phyloP scores from a whole-genome alignment of 2,329 filamentous ascomycete genomes.

The Arachnopeziza araneosa region DNA sequence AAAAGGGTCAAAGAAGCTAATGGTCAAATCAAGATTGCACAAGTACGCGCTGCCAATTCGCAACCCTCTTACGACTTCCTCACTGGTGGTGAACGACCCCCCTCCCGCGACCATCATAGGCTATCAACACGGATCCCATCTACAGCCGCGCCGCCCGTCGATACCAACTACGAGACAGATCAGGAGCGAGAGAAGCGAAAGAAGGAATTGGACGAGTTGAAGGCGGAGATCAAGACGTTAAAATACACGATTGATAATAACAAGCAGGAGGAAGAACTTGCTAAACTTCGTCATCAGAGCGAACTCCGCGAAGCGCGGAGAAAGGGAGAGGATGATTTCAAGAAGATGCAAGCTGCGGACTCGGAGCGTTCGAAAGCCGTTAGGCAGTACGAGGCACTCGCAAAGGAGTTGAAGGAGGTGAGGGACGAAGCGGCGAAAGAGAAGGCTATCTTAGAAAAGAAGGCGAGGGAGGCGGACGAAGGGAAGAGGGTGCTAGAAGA shows the following conservation, averaged over 20 bases:
- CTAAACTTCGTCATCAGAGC: constrained; percentile 71
- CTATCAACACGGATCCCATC: constrained; percentile 48
- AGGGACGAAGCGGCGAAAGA: constrained; percentile 47
- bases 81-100: constrained; percentile 43
- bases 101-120: constrained; percentile 22
- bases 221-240: constrained; percentile 81
- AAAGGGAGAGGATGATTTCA: constrained; percentile 81
- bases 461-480: constrained; percentile 65
- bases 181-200: constrained; percentile 21
- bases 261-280: constrained; percentile 82
- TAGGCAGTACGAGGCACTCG: constrained; percentile 44
- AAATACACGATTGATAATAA: constrained; percentile 82
- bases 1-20: background rate
- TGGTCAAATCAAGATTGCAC: constrained; percentile 32
- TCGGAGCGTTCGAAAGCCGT: constrained; percentile 45
- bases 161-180: constrained; percentile 32
- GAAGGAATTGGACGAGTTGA: constrained; percentile 65
- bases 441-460: constrained; percentile 61
- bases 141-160: constrained; percentile 39
- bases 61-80: constrained; percentile 57
- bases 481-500: constrained; percentile 71
- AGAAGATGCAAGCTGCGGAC: constrained; percentile 56
- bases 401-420: constrained; percentile 46
- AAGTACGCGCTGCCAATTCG: constrained; percentile 42
- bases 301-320: constrained; percentile 76